Conservation (phyloP, 805 yeast genomes). For the Kregervanrija pseudodelftensis region DNA sequence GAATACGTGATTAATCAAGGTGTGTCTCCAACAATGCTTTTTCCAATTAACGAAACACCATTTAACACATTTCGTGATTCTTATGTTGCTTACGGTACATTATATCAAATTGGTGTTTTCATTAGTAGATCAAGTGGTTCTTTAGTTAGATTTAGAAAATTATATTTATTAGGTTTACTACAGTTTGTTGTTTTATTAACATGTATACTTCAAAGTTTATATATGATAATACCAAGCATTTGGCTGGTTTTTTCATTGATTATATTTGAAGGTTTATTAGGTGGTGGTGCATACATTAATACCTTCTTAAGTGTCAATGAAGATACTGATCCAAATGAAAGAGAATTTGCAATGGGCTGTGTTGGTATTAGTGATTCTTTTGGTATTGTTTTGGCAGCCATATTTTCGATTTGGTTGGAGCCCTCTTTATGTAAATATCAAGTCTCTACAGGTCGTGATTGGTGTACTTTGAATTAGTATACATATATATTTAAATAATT, state of each 20-base stretch:
- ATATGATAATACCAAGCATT: slow-evolving; percentile 47
- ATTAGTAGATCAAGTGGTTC: slow-evolving; percentile 80
- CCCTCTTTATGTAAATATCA: slow-evolving; percentile 67
- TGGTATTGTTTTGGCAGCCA: slow-evolving; percentile 80
- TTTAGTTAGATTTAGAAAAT: slow-evolving; percentile 47
- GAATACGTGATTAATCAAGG: slow-evolving; percentile 93
- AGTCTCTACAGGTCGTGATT: slow-evolving; percentile 62
- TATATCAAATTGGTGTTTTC: slow-evolving; percentile 90
- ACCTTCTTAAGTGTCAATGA: slow-evolving; percentile 77
- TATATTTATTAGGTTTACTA: slow-evolving; percentile 57
- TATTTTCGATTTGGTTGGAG: slow-evolving; percentile 68
- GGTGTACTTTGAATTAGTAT: slow-evolving; percentile 46
- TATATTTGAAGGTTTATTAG: slow-evolving; percentile 84
- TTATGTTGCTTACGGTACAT: slow-evolving; percentile 83
- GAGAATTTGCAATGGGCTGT: slow-evolving; percentile 78
- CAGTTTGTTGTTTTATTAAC: slow-evolving; percentile 60
- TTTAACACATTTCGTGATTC: slow-evolving; percentile 71
- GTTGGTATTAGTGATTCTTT: slow-evolving; percentile 79
- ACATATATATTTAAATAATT: too few relatives aligned
- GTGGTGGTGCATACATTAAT: slow-evolving; percentile 87
- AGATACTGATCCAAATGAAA: slow-evolving; percentile 37
- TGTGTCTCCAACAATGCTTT: slow-evolving; percentile 78
- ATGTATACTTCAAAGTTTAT: slow-evolving; percentile 59
- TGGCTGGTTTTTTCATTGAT: slow-evolving; percentile 57
- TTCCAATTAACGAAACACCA: slow-evolving; percentile 65